Conservation (phyloP, 306 rosid genomes). For the Ormosia semicastrata region DNA sequence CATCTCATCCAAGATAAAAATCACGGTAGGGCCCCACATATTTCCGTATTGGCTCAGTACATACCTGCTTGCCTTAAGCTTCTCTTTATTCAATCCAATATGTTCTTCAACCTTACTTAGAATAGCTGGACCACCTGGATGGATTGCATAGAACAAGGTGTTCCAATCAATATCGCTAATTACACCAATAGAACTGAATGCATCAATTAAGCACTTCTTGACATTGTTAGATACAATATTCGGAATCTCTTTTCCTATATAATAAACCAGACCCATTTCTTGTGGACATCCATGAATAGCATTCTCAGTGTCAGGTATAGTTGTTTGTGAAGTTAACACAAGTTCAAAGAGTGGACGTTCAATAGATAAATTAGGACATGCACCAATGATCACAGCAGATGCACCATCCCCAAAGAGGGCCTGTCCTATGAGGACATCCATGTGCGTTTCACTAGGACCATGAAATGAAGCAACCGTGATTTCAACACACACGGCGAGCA, state of each 20-base stretch:
- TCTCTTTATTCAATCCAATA: slow-evolving; percentile 2
- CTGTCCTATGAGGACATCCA: slow-evolving; percentile 5
- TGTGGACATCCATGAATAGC: background rate
- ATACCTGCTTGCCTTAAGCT: background rate
- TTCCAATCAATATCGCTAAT: background rate
- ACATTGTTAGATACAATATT: background rate
- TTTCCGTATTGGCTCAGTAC: slow-evolving; percentile 20
- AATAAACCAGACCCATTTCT: background rate
- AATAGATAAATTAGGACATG: background rate
- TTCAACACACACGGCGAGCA: background rate
- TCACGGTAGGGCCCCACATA: slow-evolving; percentile 14
- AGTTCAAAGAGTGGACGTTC: slow-evolving; percentile 2
- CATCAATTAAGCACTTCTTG: background rate
- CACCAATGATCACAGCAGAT: background rate
- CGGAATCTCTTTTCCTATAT: background rate
- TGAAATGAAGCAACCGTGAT: background rate
- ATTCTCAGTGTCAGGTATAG: background rate
- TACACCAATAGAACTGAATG: background rate
- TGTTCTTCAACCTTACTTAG: background rate
- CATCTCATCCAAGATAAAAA: slow-evolving; percentile 25
- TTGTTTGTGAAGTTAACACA: background rate
- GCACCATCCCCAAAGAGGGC: slow-evolving; percentile 23
- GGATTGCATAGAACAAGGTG: slow-evolving; percentile 6
- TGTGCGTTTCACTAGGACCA: background rate
- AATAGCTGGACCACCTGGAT: slow-evolving; percentile 7